A percentile compares a stretch with the other conserved stretches of the same genome.
Evolutionary conservation across 805 yeast genomes (phyloP).

Genomic region (Danielia reshetovae): DNA sequence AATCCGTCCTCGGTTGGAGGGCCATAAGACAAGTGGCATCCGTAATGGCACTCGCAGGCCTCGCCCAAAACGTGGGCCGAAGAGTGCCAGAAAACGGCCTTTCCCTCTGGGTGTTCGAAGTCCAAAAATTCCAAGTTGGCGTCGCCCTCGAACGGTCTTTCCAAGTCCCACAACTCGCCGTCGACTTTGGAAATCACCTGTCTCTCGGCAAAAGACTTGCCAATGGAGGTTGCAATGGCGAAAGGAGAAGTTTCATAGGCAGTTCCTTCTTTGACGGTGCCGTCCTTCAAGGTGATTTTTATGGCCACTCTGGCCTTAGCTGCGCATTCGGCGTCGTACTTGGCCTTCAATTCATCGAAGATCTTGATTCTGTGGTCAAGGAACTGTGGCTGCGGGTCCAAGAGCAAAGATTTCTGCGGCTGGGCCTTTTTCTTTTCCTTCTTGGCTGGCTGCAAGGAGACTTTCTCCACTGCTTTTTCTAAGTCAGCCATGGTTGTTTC

Average conservation of each 20-base stretch:
- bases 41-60: constrained; percentile 94
- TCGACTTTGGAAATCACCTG: constrained; percentile 88
- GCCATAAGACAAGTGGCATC: constrained; percentile 83
- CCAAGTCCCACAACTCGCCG: constrained; percentile 89
- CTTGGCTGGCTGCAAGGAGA: constrained; percentile 14
- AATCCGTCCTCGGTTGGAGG: constrained; percentile 98
- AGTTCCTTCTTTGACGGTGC: constrained; percentile 69
- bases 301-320: constrained; percentile 56
- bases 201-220: constrained; percentile 84
- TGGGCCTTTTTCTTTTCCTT: constrained; percentile 41
- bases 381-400: constrained; percentile 81
- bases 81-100: constrained; percentile 97
- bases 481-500: constrained; percentile 15
- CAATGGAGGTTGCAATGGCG: constrained; percentile 77
- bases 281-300: constrained; percentile 82
- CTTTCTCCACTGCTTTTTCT: constrained; percentile 15
- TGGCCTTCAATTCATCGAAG: constrained; percentile 75
- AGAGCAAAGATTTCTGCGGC: constrained; percentile 38
- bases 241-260: constrained; percentile 90
- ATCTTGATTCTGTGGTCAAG: constrained; percentile 73
- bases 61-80: constrained; percentile 98
- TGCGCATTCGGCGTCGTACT: constrained; percentile 70
- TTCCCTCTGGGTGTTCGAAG: constrained; percentile 92
- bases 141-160: constrained; percentile 82
- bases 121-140: constrained; percentile 76